These are phyloP conservation scores for Allium cepa DNA, from an alignment of 106 monocot species.

Conservation along the genomic window DNA sequence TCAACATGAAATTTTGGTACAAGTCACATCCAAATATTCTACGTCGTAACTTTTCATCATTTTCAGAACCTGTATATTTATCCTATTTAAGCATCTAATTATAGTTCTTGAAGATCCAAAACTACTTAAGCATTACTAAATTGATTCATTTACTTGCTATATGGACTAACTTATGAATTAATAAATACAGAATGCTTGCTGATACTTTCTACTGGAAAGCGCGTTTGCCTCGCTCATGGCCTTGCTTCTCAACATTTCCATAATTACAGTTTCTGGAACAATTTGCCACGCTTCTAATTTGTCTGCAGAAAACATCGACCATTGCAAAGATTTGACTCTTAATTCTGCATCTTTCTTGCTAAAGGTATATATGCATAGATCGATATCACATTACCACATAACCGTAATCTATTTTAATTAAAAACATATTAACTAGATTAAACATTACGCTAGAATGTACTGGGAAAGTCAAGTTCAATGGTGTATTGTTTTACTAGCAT, in stretches of 20 bases:
- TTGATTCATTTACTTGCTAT: background rate
- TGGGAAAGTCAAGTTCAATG: conserved; percentile 66
- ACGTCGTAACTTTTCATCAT: background rate
- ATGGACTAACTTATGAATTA: background rate
- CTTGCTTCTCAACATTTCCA: conserved; percentile 50
- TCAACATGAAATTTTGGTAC: background rate
- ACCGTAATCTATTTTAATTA: too few relatives aligned
- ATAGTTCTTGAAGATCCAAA: too few relatives aligned
- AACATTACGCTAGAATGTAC: conserved; percentile 27
- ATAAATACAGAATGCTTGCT: conserved; percentile 30
- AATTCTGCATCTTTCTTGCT: conserved; percentile 45
- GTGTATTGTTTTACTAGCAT: conserved; percentile 73
- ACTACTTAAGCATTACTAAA: too few relatives aligned
- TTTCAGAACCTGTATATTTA: background rate
- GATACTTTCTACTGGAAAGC: conserved; percentile 49
- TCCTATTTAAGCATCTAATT: too few relatives aligned
- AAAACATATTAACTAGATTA: too few relatives aligned
- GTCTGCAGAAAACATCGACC: conserved; percentile 17
- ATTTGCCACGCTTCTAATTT: conserved; percentile 26
- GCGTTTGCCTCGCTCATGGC: conserved; percentile 42
- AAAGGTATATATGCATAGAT: conserved; percentile 10
- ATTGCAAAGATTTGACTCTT: conserved; percentile 32
- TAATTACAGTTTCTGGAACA: conserved; percentile 38
- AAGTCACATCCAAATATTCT: background rate
- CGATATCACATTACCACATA: too few relatives aligned